These are phyloP conservation scores for Dactylellina leptospora DNA, from an alignment of 2,329 filamentous ascomycete genomes.

Conservation along the genomic window DNA sequence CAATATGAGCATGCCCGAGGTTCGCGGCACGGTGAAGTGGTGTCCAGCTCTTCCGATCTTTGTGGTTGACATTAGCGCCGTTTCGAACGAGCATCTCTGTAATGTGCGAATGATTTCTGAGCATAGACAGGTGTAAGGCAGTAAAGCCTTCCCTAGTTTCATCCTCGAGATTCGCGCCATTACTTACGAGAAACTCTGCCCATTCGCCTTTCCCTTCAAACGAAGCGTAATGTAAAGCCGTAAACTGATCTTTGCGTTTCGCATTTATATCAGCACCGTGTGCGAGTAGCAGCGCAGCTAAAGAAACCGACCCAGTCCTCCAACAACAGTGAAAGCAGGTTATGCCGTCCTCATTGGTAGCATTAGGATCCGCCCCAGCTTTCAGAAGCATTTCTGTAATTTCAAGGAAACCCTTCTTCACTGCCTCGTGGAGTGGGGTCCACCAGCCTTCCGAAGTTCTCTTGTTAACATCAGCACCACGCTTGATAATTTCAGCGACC, in stretches of 20 bases:
- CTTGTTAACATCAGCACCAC: conserved; percentile 26
- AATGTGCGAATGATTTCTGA: conserved; percentile 26
- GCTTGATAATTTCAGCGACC: conserved; percentile 12
- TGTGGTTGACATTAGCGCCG: conserved; percentile 35
- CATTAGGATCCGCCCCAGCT: conserved; percentile 35
- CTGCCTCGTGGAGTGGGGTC: conserved; percentile 32
- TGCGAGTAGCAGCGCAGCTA: conserved; percentile 22
- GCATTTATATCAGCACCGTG: conserved; percentile 42
- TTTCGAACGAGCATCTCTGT: conserved; percentile 28
- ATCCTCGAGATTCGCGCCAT: conserved; percentile 42
- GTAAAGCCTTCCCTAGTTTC: conserved; percentile 36
- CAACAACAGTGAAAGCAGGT: conserved; percentile 35
- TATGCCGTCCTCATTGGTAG: conserved; percentile 16
- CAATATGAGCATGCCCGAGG: conserved; percentile 20
- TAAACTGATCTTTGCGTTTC: conserved; percentile 32
- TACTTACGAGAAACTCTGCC: conserved; percentile 42
- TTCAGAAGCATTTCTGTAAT: conserved; percentile 31
- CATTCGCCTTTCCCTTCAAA: conserved; percentile 26
- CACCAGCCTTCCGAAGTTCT: conserved; percentile 15
- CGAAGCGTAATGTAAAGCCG: conserved; percentile 30
- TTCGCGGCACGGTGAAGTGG: conserved; percentile 37
- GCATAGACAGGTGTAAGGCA: conserved; percentile 23
- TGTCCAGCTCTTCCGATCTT: conserved; percentile 37
- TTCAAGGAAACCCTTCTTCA: conserved; percentile 33
- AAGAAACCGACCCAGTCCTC: conserved; percentile 24